Percentiles rank a stretch among this genome's conserved stretches.
Conservation (phyloP, 371 early-diverging fungal genomes). For the Mucor plumbeus region DNA sequence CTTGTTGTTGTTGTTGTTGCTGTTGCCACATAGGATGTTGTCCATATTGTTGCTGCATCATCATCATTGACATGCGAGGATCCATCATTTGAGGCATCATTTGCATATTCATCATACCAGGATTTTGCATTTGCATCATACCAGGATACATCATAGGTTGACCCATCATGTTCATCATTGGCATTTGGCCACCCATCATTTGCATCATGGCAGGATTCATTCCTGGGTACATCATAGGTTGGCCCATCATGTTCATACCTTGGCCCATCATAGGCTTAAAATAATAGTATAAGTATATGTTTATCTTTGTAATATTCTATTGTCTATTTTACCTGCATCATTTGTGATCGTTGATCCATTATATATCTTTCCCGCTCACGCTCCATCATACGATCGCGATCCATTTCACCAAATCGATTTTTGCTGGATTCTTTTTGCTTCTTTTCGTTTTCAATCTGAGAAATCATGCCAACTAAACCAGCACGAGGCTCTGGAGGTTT, state of each 20-base stretch:
- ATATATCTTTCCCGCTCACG: conserved; percentile 34
- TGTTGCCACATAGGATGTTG: conserved; percentile 34
- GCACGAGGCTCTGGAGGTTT: conserved; percentile 48
- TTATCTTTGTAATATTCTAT: background rate
- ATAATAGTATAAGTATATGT: background rate
- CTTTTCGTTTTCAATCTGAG: conserved; percentile 49
- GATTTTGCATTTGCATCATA: conserved; percentile 27
- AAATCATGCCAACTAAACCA: conserved; percentile 54
- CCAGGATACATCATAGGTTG: conserved; percentile 46
- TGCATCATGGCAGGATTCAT: conserved; percentile 29
- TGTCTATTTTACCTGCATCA: conserved; percentile 15
- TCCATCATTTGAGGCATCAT: conserved; percentile 42
- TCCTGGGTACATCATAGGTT: conserved; percentile 43
- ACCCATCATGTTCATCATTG: conserved; percentile 32
- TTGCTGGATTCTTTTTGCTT: conserved; percentile 39
- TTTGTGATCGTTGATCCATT: conserved; percentile 39
- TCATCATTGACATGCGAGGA: conserved; percentile 45
- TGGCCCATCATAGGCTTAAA: conserved; percentile 24
- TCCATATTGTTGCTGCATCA: conserved; percentile 46
- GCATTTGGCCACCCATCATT: conserved; percentile 44
- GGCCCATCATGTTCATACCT: conserved; percentile 25
- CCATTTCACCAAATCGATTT: conserved; percentile 29
- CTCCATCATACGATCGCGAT: conserved; percentile 36
- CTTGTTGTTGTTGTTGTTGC: conserved; percentile 17
- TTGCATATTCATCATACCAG: conserved; percentile 33